phyloP scores from a whole-genome alignment of 2,329 filamentous ascomycete genomes.

The Cadophora gregata region DNA sequence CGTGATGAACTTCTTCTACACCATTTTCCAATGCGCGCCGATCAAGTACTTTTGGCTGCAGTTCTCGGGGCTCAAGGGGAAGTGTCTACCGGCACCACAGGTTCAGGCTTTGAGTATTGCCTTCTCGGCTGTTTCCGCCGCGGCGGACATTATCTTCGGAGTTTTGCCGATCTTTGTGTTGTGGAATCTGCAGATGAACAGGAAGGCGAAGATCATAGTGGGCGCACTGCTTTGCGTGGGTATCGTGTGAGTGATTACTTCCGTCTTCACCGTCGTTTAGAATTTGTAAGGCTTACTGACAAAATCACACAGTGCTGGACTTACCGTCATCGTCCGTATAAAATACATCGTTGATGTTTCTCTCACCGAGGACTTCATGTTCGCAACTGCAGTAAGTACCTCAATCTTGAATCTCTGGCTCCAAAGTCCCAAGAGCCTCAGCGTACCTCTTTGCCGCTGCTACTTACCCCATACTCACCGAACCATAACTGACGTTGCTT shows the following conservation, averaged over 20 bases:
- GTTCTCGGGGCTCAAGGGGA: conserved; percentile 27
- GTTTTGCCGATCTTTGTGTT: conserved; percentile 31
- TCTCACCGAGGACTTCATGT: conserved; percentile 30
- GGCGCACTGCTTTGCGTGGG: conserved; percentile 25
- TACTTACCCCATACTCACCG: neutral
- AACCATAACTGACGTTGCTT: neutral
- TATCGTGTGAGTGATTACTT: conserved; percentile 25
- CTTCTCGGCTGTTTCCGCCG: conserved; percentile 21
- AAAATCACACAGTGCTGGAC: conserved; percentile 23
- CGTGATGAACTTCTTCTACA: conserved; percentile 26
- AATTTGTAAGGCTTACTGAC: neutral
- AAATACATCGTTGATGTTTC: conserved; percentile 26
- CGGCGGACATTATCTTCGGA: conserved; percentile 29
- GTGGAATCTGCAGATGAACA: conserved; percentile 34
- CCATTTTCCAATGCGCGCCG: conserved; percentile 31
- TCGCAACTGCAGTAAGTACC: conserved; percentile 21
- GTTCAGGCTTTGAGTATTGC: conserved; percentile 25
- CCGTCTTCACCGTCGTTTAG: neutral
- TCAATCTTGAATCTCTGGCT: neutral
- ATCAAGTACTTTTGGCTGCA: conserved; percentile 31
- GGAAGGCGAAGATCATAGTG: conserved; percentile 28
- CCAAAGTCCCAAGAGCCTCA: neutral
- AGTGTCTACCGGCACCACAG: conserved; percentile 18
- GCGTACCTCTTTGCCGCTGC: no score
- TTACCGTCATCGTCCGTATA: conserved; percentile 31